Evolutionary conservation across 768 basidiomycete species (phyloP), one percentile per base, ranked within the genome.

Genomic region (Pulveroboletus sp.): DNA sequence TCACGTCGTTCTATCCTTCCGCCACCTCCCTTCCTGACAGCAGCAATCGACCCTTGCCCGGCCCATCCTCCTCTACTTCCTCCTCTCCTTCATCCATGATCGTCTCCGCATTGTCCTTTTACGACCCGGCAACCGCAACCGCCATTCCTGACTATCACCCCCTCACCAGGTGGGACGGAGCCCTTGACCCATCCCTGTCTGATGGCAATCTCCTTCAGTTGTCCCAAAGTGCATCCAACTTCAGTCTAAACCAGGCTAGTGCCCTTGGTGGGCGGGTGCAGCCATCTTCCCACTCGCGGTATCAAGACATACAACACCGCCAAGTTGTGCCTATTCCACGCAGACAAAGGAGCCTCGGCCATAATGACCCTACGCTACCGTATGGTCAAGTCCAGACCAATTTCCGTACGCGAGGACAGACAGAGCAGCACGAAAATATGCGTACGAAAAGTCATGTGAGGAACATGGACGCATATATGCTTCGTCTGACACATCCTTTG

Each of bases 51-150:
- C 31, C 49, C 18, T n/a, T 39, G 11, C 31, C 58, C 26, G 17
- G 14, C 8, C 8, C 58, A 15, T 5, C 54, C 8, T 13, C 57
- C 2, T 31, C 55, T 30, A 9, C 48, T 5, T 21, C 56, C 3
- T 50, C 59, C 1, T 33, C 53, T 21, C 11, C 49, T 2, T 28
- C 58, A 6, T 49, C 59, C 36, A 82, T 83, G 81, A 82, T 83
- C 54, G 76, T 77, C 33, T 73, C 80, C 14, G 70, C 72, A 0
- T 71, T 78, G 8, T 73, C 78, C 7, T 79, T 80, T 57, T 83
- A 81, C 60, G 78, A 79, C 47, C 69, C 79, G 6, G 66, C 75
- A 17, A 68, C 70, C 4, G 58, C 65, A n/a, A 57, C 61, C 18
- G 47, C 66, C 58, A 65, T 53, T 44, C 62, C 52, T 2, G 69